Evolutionary conservation across 768 basidiomycete species (phyloP), one percentile per base, ranked within the genome.

Genomic region (Naganishia friedmannii): DNA sequence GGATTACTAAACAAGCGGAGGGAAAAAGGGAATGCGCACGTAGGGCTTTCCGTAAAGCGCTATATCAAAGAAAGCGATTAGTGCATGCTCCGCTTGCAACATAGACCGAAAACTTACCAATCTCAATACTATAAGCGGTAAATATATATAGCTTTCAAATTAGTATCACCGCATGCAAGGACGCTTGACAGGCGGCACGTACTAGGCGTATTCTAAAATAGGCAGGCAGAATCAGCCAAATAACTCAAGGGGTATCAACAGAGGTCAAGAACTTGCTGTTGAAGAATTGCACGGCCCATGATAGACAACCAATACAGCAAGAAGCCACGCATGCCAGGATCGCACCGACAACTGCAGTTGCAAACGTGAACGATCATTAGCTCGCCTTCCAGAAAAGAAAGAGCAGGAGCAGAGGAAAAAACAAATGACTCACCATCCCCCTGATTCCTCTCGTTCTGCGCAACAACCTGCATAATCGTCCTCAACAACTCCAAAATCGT

Each of bases 1-100:
- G 28, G 32, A 1, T 10, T 28, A 15, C 15, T 10, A 19, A 53
- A 13, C n/a, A 5, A 39, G n/a, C n/a, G n/a, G n/a, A 37, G 10
- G n/a, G 34, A 9, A 57, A 54, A 0, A 54, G 23, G 42, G 17
- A 54, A 34, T 23, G 63, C 72, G 23, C 58, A 70, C 66, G 73
- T 92, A 93, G 0, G 89, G 83, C 80, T 93, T 93, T 39, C 92
- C 91, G 77, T 92, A 93, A 12, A 92, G 82, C 0, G 91, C 89
- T 73, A 51, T 32, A n/a, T 68, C 37, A 37, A 68, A 23, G n/a
- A 53, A 42, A 17, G 7, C 7, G 7, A 58, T 75, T 66, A 74
- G 70, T 55, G 54, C 26, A 31, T 3, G 23, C 21, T 26, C 13
- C 37, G 15, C 37, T 39, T 48, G 34, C 0, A 0, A 57, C 42